Conservation (phyloP, 345 rosid species). For the Brassica rapa region DNA sequence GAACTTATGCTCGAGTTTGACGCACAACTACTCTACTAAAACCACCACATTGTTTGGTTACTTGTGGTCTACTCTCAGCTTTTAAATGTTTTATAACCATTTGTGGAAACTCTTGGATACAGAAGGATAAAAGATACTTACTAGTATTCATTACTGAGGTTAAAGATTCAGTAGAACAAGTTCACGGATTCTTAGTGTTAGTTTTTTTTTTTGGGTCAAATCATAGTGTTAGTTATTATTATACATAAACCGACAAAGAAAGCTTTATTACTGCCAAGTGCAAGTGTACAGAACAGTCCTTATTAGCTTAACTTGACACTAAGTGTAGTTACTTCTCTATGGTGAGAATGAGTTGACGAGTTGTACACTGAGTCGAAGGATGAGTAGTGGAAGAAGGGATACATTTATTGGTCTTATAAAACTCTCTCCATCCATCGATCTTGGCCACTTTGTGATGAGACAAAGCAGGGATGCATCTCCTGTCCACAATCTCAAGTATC, state of each 20-base stretch:
- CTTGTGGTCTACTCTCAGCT: not conserved
- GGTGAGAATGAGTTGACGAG: constrained; percentile 14
- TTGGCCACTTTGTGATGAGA: constrained; percentile 46
- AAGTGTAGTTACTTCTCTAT: constrained; percentile 1
- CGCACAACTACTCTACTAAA: not conserved
- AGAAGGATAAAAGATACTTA: not conserved
- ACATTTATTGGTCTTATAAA: constrained; percentile 3
- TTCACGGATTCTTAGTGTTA: no score
- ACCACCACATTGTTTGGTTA: not conserved
- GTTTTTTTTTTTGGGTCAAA: no score
- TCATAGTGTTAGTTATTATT: no score
- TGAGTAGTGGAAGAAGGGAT: not conserved
- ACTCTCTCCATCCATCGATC: constrained; percentile 65
- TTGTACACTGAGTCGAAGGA: constrained; percentile 30
- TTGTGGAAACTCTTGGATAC: not conserved
- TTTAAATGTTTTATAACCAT: not conserved
- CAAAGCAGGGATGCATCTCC: constrained; percentile 44
- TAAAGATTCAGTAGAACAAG: not conserved
- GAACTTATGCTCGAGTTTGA: not conserved
- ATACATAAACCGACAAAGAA: not conserved
- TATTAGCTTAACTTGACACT: not conserved
- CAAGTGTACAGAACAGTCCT: constrained; percentile 4
- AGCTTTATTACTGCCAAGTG: not conserved
- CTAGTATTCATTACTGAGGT: not conserved
- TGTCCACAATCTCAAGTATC: constrained; percentile 54